phyloP scores from a whole-genome alignment of 768 basidiomycete genomes.

The Leccinum variicolor region DNA sequence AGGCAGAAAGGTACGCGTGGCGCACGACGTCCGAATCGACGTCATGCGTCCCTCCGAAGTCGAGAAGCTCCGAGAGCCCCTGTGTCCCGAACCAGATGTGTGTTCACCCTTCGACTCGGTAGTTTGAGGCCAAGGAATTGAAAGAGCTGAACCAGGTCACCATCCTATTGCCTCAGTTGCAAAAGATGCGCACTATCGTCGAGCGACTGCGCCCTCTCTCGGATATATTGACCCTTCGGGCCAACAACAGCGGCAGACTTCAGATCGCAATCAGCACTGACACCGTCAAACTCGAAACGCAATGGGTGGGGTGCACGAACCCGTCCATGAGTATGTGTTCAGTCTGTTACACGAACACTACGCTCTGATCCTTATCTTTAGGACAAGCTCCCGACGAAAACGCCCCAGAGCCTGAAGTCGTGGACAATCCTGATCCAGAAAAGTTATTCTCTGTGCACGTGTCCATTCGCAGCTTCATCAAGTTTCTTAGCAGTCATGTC shows the following conservation, averaged over 20 bases:
- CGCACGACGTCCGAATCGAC: constrained; percentile 81
- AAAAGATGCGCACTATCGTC: constrained; percentile 73
- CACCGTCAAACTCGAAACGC: constrained; percentile 71
- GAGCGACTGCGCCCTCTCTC: constrained; percentile 73
- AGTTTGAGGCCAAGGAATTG: background rate
- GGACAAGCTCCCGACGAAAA: constrained; percentile 30
- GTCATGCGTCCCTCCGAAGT: constrained; percentile 76
- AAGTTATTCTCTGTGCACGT: constrained; percentile 64
- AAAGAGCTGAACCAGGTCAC: constrained; percentile 52
- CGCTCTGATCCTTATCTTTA: constrained; percentile 4
- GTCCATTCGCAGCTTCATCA: constrained; percentile 71
- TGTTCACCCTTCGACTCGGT: constrained; percentile 23
- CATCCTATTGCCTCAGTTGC: constrained; percentile 70
- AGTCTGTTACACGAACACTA: background rate
- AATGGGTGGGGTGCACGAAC: constrained; percentile 72
- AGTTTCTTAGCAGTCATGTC: constrained; percentile 76
- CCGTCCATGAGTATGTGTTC: constrained; percentile 47
- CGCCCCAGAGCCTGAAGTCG: constrained; percentile 30
- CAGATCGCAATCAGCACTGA: constrained; percentile 60
- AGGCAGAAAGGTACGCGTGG: constrained; percentile 60
- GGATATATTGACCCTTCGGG: constrained; percentile 63
- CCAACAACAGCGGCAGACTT: constrained; percentile 59
- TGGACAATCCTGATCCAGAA: constrained; percentile 48
- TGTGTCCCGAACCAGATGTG: constrained; percentile 86
- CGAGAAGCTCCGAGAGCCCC: constrained; percentile 68